Conservation (phyloP, 2,329 filamentous ascomycete genomes). For the Ophiosphaerella herpotricha region DNA sequence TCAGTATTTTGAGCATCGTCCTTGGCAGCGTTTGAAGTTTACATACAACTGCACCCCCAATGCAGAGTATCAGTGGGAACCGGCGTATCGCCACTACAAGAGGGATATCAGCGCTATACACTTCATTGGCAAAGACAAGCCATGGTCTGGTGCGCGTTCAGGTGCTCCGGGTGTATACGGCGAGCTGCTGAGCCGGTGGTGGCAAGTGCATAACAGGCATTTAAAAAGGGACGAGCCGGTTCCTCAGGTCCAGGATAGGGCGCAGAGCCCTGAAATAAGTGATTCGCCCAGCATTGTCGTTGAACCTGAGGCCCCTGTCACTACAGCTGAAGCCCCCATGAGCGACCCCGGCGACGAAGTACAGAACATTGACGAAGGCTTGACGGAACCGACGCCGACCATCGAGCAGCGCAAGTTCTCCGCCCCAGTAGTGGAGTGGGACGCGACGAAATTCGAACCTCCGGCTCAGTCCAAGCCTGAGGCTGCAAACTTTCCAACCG, state of each 20-base stretch:
- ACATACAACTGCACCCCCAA: slow-evolving; percentile 97
- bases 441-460: slow-evolving; percentile 62
- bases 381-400: slow-evolving; percentile 51
- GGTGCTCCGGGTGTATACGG: slow-evolving; percentile 70
- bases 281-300: slow-evolving; percentile 11
- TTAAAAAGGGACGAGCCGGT: slow-evolving; percentile 51
- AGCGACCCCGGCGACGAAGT: slow-evolving; percentile 50
- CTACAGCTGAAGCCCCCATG: slow-evolving; percentile 49
- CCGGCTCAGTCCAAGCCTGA: slow-evolving; percentile 75
- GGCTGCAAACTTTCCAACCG: slow-evolving; percentile 78
- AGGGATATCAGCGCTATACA: slow-evolving; percentile 88
- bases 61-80: slow-evolving; percentile 95
- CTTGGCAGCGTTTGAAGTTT: slow-evolving; percentile 88
- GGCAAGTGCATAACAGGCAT: slow-evolving; percentile 90
- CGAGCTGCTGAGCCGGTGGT: slow-evolving; percentile 87
- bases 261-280: slow-evolving; percentile 12
- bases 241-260: slow-evolving; percentile 7
- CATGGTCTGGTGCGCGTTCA: slow-evolving; percentile 65
- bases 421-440: slow-evolving; percentile 65
- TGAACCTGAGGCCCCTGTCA: slow-evolving; percentile 33
- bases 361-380: slow-evolving; percentile 51
- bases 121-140: slow-evolving; percentile 91
- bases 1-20: slow-evolving; percentile 79
- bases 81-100: slow-evolving; percentile 91
- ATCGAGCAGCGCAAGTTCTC: slow-evolving; percentile 58